phyloP scores from a whole-genome alignment of 2,329 filamentous ascomycete genomes.

The Chaetomiaceae sp. region DNA sequence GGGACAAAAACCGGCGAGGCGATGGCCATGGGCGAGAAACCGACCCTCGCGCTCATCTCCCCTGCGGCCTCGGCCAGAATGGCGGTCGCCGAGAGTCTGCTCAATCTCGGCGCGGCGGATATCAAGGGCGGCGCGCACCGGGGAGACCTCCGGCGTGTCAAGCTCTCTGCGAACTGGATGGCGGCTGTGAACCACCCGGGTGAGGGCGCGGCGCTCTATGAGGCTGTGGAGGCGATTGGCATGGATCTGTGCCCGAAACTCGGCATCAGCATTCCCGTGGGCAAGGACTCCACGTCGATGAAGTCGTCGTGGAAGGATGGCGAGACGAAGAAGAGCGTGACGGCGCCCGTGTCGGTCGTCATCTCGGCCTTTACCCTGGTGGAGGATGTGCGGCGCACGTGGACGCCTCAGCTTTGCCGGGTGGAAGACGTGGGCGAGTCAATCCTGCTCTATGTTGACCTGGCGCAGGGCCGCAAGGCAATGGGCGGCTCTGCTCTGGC shows the following conservation, averaged over 20 bases:
- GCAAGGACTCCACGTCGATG: conserved; percentile 98
- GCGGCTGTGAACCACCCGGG: conserved; percentile 89
- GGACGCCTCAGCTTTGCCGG: conserved; percentile 83
- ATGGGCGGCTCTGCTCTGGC: conserved; percentile 88
- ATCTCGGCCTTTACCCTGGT: conserved; percentile 88
- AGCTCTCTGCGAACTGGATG: conserved; percentile 98
- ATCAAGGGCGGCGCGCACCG: conserved; percentile 41
- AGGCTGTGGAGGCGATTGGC: conserved; percentile 87
- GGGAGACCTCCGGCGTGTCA: conserved; percentile 69
- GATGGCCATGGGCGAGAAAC: conserved; percentile 97
- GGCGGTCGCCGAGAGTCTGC: conserved; percentile 88
- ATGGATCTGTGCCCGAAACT: conserved; percentile 86
- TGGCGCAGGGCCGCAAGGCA: conserved; percentile 72
- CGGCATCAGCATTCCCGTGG: conserved; percentile 90
- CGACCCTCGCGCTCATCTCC: conserved; percentile 81
- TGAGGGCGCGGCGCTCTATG: conserved; percentile 86
- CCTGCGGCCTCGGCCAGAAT: conserved; percentile 87
- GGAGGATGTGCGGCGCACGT: conserved; percentile 74
- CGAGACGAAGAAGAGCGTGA: conserved; percentile 77
- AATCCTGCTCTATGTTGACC: conserved; percentile 82
- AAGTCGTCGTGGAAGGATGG: conserved; percentile 90
- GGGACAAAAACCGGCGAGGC: conserved; percentile 74
- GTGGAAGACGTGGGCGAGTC: conserved; percentile 85
- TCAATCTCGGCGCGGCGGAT: conserved; percentile 81
- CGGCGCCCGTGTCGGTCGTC: conserved; percentile 82